Evolutionary conservation across 352 stramenopile genomes (phyloP).

Genomic region (Phytophthora lateralis): DNA sequence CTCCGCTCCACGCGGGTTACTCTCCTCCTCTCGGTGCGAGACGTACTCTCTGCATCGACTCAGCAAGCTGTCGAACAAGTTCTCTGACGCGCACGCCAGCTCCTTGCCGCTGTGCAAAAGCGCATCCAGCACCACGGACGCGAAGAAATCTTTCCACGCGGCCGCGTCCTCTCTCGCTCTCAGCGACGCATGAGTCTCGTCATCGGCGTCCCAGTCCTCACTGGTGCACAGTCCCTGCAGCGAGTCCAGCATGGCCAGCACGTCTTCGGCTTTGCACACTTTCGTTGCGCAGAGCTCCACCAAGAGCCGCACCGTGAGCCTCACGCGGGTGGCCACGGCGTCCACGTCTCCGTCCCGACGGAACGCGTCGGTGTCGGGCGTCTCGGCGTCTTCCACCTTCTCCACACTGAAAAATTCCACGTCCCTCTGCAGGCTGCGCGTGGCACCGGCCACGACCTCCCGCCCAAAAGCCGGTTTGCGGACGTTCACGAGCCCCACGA

Average conservation of each 20-base stretch:
- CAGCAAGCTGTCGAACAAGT: conserved; percentile 72
- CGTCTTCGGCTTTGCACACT: conserved; percentile 65
- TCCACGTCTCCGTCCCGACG: conserved; percentile 45
- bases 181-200: conserved; percentile 46
- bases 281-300: conserved; percentile 58
- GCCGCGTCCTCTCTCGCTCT: conserved; percentile 51
- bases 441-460: conserved; percentile 47
- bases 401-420: conserved; percentile 59
- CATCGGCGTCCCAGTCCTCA: conserved; percentile 60
- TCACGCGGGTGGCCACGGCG: conserved; percentile 53
- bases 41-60: conserved; percentile 79
- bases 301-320: conserved; percentile 70
- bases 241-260: conserved; percentile 64
- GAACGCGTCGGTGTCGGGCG: conserved; percentile 23
- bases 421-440: conserved; percentile 55
- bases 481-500: conserved; percentile 73
- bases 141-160: conserved; percentile 84
- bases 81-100: conserved; percentile 46
- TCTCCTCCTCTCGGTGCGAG: conserved; percentile 62
- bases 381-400: conserved; percentile 23
- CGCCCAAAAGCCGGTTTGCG: conserved; percentile 61
- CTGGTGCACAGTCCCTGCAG: conserved; percentile 69
- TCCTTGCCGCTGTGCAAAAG: conserved; percentile 65
- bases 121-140: conserved; percentile 69
- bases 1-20: conserved; percentile 52